These are phyloP conservation scores for Taxillus chinensis DNA, from an alignment of 164 flowering plant species.

Conservation along the genomic window DNA sequence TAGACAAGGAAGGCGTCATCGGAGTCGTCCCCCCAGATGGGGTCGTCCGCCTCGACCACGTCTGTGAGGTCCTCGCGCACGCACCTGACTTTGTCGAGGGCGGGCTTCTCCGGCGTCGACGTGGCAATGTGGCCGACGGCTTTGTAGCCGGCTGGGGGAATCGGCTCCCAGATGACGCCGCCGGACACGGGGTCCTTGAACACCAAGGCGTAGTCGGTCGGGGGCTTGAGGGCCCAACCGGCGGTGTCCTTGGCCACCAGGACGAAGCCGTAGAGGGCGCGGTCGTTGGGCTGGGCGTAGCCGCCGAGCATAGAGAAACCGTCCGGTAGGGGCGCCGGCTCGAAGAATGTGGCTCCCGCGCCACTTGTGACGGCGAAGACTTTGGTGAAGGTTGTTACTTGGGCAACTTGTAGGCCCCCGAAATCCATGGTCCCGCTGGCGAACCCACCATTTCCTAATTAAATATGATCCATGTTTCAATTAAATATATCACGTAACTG, in stretches of 20 bases:
- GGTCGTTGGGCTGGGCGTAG: constrained; percentile 65
- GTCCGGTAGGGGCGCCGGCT: constrained; percentile 46
- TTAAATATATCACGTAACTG: no score
- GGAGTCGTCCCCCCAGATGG: constrained; percentile 42
- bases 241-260: constrained; percentile 40
- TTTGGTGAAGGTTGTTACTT: constrained; percentile 45
- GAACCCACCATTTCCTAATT: constrained; percentile 50
- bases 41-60: constrained; percentile 28
- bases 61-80: constrained; percentile 61
- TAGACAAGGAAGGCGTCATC: constrained; percentile 29
- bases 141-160: constrained; percentile 53
- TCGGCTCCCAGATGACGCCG: constrained; percentile 63
- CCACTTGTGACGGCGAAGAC: constrained; percentile 58
- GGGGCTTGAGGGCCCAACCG: constrained; percentile 22
- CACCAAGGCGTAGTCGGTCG: constrained; percentile 58
- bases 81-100: constrained; percentile 50
- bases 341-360: constrained; percentile 61
- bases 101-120: constrained; percentile 48
- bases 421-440: constrained; percentile 60
- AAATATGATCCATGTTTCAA: background rate
- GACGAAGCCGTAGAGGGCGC: constrained; percentile 55
- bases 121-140: constrained; percentile 59
- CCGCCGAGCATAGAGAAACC: constrained; percentile 67
- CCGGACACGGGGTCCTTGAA: constrained; percentile 21
- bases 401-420: constrained; percentile 57